Evolutionary conservation across 345 rosid species (phyloP).

Genomic region (Camelina laxa): DNA sequence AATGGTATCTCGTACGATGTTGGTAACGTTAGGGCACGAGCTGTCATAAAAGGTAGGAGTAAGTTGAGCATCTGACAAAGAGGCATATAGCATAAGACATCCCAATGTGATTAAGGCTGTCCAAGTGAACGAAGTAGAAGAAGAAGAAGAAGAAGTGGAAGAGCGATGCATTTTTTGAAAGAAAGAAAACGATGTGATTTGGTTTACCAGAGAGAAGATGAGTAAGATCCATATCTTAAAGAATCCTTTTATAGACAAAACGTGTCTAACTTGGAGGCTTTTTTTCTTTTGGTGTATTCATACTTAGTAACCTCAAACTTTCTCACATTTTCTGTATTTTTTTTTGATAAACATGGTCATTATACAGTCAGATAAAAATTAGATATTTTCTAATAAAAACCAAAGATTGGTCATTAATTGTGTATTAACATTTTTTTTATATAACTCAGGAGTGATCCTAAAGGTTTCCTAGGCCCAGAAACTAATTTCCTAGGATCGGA

Average conservation of each 20-base stretch:
- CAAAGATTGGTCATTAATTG: too few relatives aligned
- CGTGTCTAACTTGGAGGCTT: conserved; percentile 34
- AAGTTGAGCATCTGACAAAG: conserved; percentile 40
- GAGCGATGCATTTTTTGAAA: conserved; percentile 26
- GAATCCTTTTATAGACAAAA: conserved; percentile 35
- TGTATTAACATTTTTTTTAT: too few relatives aligned
- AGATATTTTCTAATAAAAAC: background rate
- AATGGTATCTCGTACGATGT: conserved; percentile 54
- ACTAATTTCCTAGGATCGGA: too few relatives aligned
- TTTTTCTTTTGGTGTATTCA: background rate
- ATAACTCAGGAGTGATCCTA: too few relatives aligned
- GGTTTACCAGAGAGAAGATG: conserved; percentile 19
- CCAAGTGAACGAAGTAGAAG: conserved; percentile 26
- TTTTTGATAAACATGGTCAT: background rate
- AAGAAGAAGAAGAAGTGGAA: too few relatives aligned
- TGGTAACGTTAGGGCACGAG: conserved; percentile 61
- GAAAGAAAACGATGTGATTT: background rate
- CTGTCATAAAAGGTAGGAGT: conserved; percentile 58
- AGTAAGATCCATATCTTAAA: conserved; percentile 12
- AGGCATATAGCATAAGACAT: conserved; percentile 29
- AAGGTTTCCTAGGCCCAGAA: too few relatives aligned
- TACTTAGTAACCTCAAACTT: background rate
- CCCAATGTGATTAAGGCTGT: conserved; percentile 35
- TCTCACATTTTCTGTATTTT: background rate
- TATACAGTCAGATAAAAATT: background rate